Base-by-base conservation (phyloP, 495 filamentous ascomycete genomes). In the Filosporella fistucella region DNA sequence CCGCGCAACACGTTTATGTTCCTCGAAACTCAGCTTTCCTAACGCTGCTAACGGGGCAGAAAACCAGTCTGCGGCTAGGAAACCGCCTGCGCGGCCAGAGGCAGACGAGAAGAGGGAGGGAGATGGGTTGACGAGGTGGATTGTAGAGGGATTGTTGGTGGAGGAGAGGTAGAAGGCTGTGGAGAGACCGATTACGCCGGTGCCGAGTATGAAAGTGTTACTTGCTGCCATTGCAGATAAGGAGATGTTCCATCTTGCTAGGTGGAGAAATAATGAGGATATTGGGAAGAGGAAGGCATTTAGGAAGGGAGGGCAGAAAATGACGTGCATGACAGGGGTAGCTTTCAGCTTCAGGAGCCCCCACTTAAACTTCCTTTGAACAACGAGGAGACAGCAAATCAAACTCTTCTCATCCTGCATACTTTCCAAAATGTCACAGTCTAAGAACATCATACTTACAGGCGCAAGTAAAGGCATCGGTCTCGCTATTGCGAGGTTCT, bases 401-500 rank as follows among this genome's bases (percentile, higher is more conserved):
- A 8, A 7, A 12, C 33, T 16, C 33, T 5, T 17, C 33, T 16
- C 33, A 12, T 36, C n/a, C 33, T 5, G 4, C n/a, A 7, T 36
- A 7, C n/a, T 5, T 7, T 17, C 18, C 33, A 36, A 4, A 22
- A 38, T 38, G 35, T 38, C 35, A 21, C 23, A 16, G 10, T 9
- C 35, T 9, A 85, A 86, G 63, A 77, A 75, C 16, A 71, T 86
- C 52, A 72, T 89, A 35, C 72, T 90, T 23, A 89, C 85, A 3
- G 87, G 87, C 13, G 75, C 78, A 13, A 84, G 80, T 45, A 76
- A 79, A 12, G 91, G 93, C 28, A 86, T 97, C 51, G 93, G 93
- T 38, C 77, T 86, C 18, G 88, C 88, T 9, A 78, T 91, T 21
- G 76, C 86, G 23, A 71, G 85, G 52, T 75, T 80, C 57, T 78